Conservation (phyloP, 345 rosid species). For the Litchi chinensis region DNA sequence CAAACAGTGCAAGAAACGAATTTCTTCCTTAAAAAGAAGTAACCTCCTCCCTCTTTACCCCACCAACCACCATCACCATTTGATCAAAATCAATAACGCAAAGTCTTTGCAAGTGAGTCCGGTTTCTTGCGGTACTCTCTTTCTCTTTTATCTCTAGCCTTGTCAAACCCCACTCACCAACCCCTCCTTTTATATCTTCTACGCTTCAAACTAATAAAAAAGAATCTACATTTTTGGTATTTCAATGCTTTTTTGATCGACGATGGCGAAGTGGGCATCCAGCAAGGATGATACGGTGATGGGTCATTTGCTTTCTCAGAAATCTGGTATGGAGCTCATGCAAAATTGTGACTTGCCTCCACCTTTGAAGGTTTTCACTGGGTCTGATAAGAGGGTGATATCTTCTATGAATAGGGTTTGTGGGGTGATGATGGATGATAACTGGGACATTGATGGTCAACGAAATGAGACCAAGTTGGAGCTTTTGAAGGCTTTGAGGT, state of each 20-base stretch:
- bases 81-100: no score
- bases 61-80: background rate
- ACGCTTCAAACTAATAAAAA: constrained; percentile 1
- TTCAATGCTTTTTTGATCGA: background rate
- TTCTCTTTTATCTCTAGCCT: background rate
- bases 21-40: constrained; percentile 9
- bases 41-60: background rate
- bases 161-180: constrained; percentile 20
- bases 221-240: background rate
- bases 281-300: constrained; percentile 29
- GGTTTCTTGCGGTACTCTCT: constrained; percentile 29
- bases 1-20: constrained; percentile 30
- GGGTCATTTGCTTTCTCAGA: constrained; percentile 26
- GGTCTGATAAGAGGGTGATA: constrained; percentile 29
- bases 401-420: constrained; percentile 26
- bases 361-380: constrained; percentile 46
- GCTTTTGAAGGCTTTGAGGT: constrained; percentile 60
- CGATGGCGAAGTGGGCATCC: constrained; percentile 29
- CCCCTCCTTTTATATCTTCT: constrained; percentile 7
- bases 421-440: constrained; percentile 1
- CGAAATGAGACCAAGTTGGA: constrained; percentile 37
- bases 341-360: constrained; percentile 69
- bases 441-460: constrained; percentile 6
- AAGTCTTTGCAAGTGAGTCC: no score
- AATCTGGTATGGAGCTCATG: constrained; percentile 29